phyloP scores from a whole-genome alignment of 495 filamentous ascomycete species.

The Aspergillus affinis region DNA sequence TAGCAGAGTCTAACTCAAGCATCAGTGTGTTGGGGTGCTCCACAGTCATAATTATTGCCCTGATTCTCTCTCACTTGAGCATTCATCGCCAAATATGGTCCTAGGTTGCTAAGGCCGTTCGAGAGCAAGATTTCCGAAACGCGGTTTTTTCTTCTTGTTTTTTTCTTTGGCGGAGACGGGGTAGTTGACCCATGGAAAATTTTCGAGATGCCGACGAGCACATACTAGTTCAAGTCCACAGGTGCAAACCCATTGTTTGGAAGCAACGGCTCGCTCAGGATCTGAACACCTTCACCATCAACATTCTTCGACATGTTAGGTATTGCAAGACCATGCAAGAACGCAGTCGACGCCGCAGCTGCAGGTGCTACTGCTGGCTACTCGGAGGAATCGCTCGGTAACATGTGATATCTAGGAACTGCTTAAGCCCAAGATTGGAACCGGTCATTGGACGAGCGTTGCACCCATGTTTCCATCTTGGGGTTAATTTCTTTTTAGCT shows the following conservation, averaged over 20 bases:
- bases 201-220: not conserved
- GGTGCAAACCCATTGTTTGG: not conserved
- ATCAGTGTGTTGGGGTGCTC: not conserved
- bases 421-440: not conserved
- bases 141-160: not conserved
- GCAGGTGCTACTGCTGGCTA: not conserved
- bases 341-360: not conserved
- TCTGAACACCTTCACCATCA: not conserved
- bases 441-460: conserved; percentile 1
- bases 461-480: conserved; percentile 1
- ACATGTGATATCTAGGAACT: conserved; percentile 8
- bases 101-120: conserved; percentile 1
- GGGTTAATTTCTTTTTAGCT: conserved; percentile 10
- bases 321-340: conserved; percentile 1
- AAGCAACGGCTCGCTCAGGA: not conserved
- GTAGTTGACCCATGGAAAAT: conserved; percentile 3
- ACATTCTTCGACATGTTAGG: not conserved
- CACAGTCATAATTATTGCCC: conserved; percentile 5
- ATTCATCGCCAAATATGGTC: not conserved
- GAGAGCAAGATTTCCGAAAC: conserved; percentile 2
- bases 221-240: not conserved
- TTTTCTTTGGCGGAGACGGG: conserved; percentile 1
- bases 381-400: conserved; percentile 11
- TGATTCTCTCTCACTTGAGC: conserved; percentile 2
- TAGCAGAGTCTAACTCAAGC: conserved; percentile 1